Percentiles rank a stretch among this genome's conserved stretches.
Conservation (phyloP, 2,329 filamentous ascomycete species). For the Dothidotthia symphoricarpi region DNA sequence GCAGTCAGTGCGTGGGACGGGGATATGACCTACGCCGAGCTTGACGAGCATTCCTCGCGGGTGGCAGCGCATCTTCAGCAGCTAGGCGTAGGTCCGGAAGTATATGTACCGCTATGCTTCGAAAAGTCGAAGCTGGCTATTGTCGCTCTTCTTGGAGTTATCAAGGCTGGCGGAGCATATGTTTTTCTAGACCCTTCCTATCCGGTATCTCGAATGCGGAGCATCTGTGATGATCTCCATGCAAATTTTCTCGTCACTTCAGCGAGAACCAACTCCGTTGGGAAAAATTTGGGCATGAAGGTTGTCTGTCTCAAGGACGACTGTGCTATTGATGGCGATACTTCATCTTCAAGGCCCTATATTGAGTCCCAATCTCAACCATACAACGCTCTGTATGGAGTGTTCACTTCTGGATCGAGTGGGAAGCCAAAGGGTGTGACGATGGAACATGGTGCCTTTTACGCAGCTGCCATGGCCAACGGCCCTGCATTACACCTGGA, state of each 20-base stretch:
- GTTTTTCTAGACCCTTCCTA: constrained; percentile 22
- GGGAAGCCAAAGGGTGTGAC: constrained; percentile 27
- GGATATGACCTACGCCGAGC: constrained; percentile 7
- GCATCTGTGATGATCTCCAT: constrained; percentile 19
- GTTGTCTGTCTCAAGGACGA: constrained; percentile 10
- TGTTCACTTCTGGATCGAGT: constrained; percentile 29
- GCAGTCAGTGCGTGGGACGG: constrained; percentile 11
- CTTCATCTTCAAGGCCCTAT: constrained; percentile 2
- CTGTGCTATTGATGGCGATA: constrained; percentile 4
- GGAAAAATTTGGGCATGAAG: constrained; percentile 2
- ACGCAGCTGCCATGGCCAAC: constrained; percentile 17
- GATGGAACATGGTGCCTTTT: constrained; percentile 24
- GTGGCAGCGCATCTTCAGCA: neutral
- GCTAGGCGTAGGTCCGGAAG: neutral
- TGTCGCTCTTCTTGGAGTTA: constrained; percentile 31
- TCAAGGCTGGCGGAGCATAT: constrained; percentile 30
- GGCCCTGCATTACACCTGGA: constrained; percentile 20
- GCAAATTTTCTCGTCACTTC: constrained; percentile 15
- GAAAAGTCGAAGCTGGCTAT: constrained; percentile 36
- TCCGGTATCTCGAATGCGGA: constrained; percentile 13
- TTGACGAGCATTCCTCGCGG: constrained; percentile 3
- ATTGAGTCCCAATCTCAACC: constrained; percentile 4
- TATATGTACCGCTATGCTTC: constrained; percentile 17
- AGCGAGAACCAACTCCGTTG: constrained; percentile 11
- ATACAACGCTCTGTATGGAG: constrained; percentile 18